Evolutionary conservation across 768 basidiomycete genomes (phyloP).

Genomic region (Candolleomyces eurysporus): DNA sequence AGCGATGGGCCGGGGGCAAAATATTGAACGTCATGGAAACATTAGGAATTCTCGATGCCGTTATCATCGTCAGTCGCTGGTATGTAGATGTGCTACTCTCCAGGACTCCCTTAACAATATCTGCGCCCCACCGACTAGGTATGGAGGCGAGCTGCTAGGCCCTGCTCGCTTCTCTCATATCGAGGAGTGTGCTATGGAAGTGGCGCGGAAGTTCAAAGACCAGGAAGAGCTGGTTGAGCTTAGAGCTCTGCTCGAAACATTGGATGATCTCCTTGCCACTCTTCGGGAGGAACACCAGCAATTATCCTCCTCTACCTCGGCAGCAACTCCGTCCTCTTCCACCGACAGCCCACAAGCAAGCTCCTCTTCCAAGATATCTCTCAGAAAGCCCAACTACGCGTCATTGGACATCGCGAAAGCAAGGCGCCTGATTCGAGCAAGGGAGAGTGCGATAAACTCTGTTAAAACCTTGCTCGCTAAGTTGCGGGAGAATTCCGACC

Average conservation of each 20-base stretch:
- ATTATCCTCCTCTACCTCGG: conserved; percentile 16
- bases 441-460: conserved; percentile 65
- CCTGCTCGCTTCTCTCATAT: conserved; percentile 76
- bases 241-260: conserved; percentile 49
- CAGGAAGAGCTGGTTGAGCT: conserved; percentile 67
- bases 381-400: conserved; percentile 47
- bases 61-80: conserved; percentile 80
- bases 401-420: conserved; percentile 60
- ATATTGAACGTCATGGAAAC: conserved; percentile 67
- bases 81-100: conserved; percentile 23
- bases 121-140: conserved; percentile 43
- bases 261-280: conserved; percentile 61
- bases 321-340: not conserved
- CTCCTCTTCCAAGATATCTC: conserved; percentile 6
- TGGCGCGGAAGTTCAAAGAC: conserved; percentile 64
- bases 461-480: conserved; percentile 52
- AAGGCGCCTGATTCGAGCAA: conserved; percentile 62
- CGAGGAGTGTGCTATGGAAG: conserved; percentile 71
- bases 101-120: not conserved
- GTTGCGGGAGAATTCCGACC: not conserved
- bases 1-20: conserved; percentile 65
- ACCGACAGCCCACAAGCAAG: not conserved
- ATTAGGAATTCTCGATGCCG: conserved; percentile 72
- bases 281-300: conserved; percentile 47
- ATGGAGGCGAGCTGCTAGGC: conserved; percentile 78